Evolutionary conservation across 2,329 filamentous ascomycete genomes (phyloP).

Genomic region (Aspergillus sclerotialis): DNA sequence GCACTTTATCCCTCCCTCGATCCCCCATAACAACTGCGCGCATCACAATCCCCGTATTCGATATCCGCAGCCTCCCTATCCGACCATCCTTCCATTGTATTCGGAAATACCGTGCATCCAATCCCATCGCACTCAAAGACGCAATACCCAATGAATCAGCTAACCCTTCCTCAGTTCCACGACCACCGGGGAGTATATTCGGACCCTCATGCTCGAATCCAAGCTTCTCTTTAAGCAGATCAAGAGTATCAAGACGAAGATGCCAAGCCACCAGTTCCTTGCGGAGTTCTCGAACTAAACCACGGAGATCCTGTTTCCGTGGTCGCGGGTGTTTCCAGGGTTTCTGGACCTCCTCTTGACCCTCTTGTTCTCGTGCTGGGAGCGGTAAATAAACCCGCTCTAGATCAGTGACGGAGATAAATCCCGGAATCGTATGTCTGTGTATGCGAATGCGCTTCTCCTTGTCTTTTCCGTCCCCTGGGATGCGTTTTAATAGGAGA

Average conservation of each 20-base stretch:
- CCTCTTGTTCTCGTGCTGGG: slow-evolving; percentile 3
- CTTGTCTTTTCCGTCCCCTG: slow-evolving; percentile 9
- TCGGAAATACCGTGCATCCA: slow-evolving; percentile 37
- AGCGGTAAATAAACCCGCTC: slow-evolving; percentile 29
- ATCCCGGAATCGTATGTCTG: slow-evolving; percentile 39
- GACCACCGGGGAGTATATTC: slow-evolving; percentile 6
- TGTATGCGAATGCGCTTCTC: slow-evolving; percentile 27
- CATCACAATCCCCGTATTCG: slow-evolving; percentile 33
- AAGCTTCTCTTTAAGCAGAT: slow-evolving; percentile 25
- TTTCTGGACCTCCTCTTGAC: slow-evolving; percentile 9
- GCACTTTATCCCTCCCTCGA: slow-evolving; percentile 28
- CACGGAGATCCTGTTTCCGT: slow-evolving; percentile 28
- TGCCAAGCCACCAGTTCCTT: slow-evolving; percentile 38
- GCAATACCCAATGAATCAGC: slow-evolving; percentile 25
- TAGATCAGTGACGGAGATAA: slow-evolving; percentile 34
- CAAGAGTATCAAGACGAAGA: slow-evolving; percentile 30
- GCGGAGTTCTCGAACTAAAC: slow-evolving; percentile 32
- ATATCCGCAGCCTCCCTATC: slow-evolving; percentile 37
- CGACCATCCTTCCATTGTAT: slow-evolving; percentile 39
- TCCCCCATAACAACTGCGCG: slow-evolving; percentile 38
- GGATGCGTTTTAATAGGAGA: slow-evolving; percentile 29
- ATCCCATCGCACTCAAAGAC: slow-evolving; percentile 25
- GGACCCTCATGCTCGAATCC: slow-evolving; percentile 16
- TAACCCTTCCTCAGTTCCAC: slow-evolving; percentile 4
- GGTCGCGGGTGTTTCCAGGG: slow-evolving; percentile 10